Evolutionary conservation across 2,329 filamentous ascomycete genomes (phyloP).

Genomic region (Trichoderma polysporum): DNA sequence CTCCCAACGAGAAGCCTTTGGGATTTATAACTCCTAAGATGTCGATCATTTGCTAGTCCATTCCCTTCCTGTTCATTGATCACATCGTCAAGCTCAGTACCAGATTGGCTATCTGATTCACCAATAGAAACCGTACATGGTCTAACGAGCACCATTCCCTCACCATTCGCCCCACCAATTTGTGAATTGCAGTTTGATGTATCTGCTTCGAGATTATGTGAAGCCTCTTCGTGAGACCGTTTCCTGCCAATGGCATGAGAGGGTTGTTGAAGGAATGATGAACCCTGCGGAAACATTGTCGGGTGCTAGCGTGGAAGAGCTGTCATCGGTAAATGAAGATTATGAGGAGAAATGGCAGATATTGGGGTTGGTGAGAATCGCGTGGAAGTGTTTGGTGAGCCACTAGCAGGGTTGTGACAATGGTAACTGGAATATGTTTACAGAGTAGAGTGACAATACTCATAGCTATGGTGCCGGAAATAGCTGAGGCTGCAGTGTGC

Average conservation of each 20-base stretch:
- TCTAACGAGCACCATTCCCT: constrained; percentile 72
- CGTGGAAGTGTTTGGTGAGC: not conserved
- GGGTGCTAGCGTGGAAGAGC: constrained; percentile 31
- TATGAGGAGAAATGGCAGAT: constrained; percentile 40
- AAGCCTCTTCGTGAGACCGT: constrained; percentile 72
- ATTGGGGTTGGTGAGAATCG: constrained; percentile 42
- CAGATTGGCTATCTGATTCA: constrained; percentile 63
- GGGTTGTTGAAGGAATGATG: constrained; percentile 26
- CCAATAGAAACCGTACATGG: constrained; percentile 57
- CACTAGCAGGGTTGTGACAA: not conserved
- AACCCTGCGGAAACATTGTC: constrained; percentile 28
- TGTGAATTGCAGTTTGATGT: constrained; percentile 52
- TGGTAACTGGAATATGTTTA: not conserved
- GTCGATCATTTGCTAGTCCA: not conserved
- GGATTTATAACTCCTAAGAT: constrained; percentile 62
- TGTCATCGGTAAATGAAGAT: constrained; percentile 34
- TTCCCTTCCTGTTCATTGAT: constrained; percentile 48
- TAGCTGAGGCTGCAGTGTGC: not conserved
- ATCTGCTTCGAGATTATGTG: constrained; percentile 64
- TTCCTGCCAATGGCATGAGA: constrained; percentile 58
- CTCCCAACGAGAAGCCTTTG: constrained; percentile 55
- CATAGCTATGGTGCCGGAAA: not conserved
- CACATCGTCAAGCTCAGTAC: constrained; percentile 71
- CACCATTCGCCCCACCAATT: constrained; percentile 67
- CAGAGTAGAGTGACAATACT: not conserved